Conservation (phyloP, 345 rosid genomes). For the Melaleuca quinquenervia region DNA sequence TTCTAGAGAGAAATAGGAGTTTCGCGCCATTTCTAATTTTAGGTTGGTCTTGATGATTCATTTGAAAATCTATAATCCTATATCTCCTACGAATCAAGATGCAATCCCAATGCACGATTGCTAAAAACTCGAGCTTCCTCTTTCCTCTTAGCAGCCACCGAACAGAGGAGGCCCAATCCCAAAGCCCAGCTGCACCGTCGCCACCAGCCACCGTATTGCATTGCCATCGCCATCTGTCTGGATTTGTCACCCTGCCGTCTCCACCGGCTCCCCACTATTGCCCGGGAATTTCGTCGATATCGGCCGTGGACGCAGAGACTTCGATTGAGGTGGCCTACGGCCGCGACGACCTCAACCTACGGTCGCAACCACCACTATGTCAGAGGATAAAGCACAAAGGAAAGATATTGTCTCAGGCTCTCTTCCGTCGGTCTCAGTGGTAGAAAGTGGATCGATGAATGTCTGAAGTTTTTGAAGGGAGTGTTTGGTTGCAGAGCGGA, state of each 20-base stretch:
- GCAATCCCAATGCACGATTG: not conserved
- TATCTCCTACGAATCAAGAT: not conserved
- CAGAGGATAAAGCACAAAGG: not conserved
- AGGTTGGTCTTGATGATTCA: not conserved
- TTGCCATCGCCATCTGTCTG: too few species aligned
- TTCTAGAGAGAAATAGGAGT: not conserved
- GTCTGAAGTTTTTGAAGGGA: not conserved
- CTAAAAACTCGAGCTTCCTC: not conserved
- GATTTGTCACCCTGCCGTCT: too few species aligned
- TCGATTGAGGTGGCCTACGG: not conserved
- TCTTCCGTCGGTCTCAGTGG: not conserved
- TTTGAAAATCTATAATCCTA: not conserved
- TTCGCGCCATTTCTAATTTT: not conserved
- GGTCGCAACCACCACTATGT: not conserved
- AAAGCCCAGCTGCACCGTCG: not conserved
- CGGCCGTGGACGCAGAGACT: not conserved
- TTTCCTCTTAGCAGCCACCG: not conserved
- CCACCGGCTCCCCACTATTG: too few species aligned
- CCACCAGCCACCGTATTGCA: too few species aligned
- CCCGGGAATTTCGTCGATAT: not conserved
- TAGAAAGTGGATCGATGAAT: not conserved
- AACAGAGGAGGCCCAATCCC: not conserved
- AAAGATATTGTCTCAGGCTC: not conserved
- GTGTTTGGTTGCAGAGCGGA: not conserved
- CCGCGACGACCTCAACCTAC: not conserved